Base-by-base conservation (phyloP, 2,329 filamentous ascomycete genomes). In the Diplodia corticola region DNA sequence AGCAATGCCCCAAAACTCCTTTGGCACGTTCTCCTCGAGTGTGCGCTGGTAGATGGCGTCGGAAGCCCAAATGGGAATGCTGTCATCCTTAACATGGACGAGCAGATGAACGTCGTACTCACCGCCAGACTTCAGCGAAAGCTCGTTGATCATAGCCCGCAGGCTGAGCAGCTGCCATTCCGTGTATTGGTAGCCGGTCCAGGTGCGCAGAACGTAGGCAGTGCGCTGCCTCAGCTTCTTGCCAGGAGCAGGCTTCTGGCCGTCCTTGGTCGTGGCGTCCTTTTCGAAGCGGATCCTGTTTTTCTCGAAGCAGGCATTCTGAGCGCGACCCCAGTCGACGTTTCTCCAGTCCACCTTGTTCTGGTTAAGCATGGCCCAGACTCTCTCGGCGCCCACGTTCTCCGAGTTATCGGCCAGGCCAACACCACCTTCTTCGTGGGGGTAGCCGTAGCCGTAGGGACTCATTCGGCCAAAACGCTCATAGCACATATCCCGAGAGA, bases 61-160 rank as follows among this genome's bases (percentile, higher is more conserved):
- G 70, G 92, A 89, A 1, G 91, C 90, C 89, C 91, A 95, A 72
- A 96, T 88, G 9, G 91, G 90, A 68, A 93, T 81, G 68, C 82
- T 84, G 65, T 87, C 85, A 72, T 96, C 90, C 78, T 91, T 93
- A 72, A 96, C 89, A 76, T 97, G 92, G 9, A 96, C 87, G 2
- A 97, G 84, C 22, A 97, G 84, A 74, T 96, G 91, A 3, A 96
- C 86, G 70, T 95, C 91, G 76, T 96, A 97, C 71, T 94, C 90
- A 37, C 90, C 92, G 26, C 92, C 92, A 5, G 92, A 93, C 61
- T 90, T 89, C 65, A 97, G 81, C 1, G 89, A 86, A 12, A 96
- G 82, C 76, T 97, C 93, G 24, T 89, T 86, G 73, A 97, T 92
- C 78, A 97, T 86, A 35, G 93, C 89, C 33, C 93, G 89, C 40